phyloP scores from a whole-genome alignment of 1,139 yeast genomes.

The Spathaspora sp. region DNA sequence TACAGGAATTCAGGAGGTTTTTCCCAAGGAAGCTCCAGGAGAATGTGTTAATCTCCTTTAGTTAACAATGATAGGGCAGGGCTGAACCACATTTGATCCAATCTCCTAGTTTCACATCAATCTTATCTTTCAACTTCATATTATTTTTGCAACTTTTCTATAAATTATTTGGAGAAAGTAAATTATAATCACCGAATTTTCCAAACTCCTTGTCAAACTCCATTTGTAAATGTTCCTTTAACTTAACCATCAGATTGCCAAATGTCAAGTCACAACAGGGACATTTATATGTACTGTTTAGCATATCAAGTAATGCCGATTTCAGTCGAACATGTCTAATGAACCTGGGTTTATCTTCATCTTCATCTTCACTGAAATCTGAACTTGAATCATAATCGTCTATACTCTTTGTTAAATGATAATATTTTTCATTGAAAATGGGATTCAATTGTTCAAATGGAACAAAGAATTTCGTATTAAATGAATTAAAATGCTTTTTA shows the following conservation, averaged over 20 bases:
- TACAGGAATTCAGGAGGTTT: background rate
- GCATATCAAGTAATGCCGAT: conserved; percentile 23
- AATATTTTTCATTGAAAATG: conserved; percentile 8
- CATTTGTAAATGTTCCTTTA: conserved; percentile 48
- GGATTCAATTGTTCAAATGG: conserved; percentile 35
- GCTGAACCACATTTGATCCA: conserved; percentile 1
- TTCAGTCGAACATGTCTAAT: conserved; percentile 11
- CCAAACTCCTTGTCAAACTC: conserved; percentile 34
- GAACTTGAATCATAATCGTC: conserved; percentile 11
- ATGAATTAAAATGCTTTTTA: conserved; percentile 70
- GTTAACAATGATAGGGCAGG: background rate
- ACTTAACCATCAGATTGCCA: conserved; percentile 42
- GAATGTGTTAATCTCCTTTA: background rate
- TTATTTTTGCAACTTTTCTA: background rate
- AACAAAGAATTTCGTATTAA: conserved; percentile 65
- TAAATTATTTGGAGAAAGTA: conserved; percentile 11
- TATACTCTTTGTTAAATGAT: conserved; percentile 5
- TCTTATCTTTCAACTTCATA: background rate
- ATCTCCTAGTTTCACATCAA: background rate
- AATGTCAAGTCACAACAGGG: conserved; percentile 47
- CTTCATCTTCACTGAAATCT: conserved; percentile 6
- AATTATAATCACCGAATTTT: conserved; percentile 9
- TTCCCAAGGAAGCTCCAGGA: background rate
- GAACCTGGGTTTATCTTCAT: conserved; percentile 7
- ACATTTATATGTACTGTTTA: conserved; percentile 47